Evolutionary conservation across 768 basidiomycete species (phyloP), one percentile per base, ranked within the genome.

Genomic region (Nidularia sp.): DNA sequence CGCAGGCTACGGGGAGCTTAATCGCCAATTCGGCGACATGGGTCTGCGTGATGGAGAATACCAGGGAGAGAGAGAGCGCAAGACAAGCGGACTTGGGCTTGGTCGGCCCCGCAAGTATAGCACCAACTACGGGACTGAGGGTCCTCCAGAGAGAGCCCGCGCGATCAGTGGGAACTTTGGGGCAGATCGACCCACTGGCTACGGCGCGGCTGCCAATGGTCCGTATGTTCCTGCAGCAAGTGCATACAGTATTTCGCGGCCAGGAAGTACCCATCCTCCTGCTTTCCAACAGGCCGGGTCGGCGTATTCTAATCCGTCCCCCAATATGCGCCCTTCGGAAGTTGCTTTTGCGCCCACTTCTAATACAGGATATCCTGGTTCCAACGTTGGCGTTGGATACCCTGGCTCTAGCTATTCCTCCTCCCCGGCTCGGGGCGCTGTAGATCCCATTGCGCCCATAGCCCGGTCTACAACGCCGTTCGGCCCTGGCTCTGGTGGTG

Each of bases 281-380:
- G 18, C 18, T 18, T 53, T 57, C 49, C 50, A 57, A 25, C 51
- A 48, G 18, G 49, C 57, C 39, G 49, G 46, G 35, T 55, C 44
- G 8, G 44, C 62, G 32, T 69, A 68, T 51, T 57, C 62, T 33
- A 63, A 67, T 47, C 59, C 71, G 22, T 83, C 81, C 15, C 83
- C 83, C 10, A 79, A 77, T 56, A 60, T 75, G 55, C 76, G 78
- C 13, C 63, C 79, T 41, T 68, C 70, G 12, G 79, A 83, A 34
- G 60, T 72, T 31, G 60, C 71, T 8, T 78, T 66, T 47, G 18
- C 18, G 18, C 18, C 18, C 18, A 18, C 18, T 18, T 18, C 18
- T 18, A 18, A 18, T 18, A 18, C 18, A 18, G 18, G 18, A 18
- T 18, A 18, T 18, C 18, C 18, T 18, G 65, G 65, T 36, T 57